phyloP scores from a whole-genome alignment of 2,329 filamentous ascomycete species.

The Dendryphion nanum region DNA sequence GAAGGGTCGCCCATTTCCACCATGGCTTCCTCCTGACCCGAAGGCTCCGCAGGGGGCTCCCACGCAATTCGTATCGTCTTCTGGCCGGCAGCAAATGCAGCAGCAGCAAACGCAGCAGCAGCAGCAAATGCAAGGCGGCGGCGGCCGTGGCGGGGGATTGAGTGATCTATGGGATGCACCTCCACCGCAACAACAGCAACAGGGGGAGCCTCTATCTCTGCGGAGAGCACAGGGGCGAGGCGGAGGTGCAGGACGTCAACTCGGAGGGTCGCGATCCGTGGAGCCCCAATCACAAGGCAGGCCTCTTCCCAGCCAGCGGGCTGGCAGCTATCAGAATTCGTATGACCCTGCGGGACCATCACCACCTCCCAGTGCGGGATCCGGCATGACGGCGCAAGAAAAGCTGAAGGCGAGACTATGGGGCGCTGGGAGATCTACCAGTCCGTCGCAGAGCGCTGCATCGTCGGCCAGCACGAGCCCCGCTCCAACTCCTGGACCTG shows the following conservation, averaged over 20 bases:
- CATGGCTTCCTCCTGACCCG: constrained; percentile 89
- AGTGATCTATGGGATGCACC: constrained; percentile 60
- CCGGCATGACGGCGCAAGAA: constrained; percentile 68
- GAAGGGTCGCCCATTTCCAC: constrained; percentile 75
- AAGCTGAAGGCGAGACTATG: constrained; percentile 78
- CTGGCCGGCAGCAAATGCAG: constrained; percentile 32
- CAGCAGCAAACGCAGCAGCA: constrained; percentile 34
- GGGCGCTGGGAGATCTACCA: constrained; percentile 61
- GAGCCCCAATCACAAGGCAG: constrained; percentile 47
- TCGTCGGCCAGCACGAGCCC: constrained; percentile 20
- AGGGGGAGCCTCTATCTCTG: constrained; percentile 43
- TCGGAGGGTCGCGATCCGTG: constrained; percentile 27
- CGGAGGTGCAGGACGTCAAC: constrained; percentile 34
- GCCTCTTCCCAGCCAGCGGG: constrained; percentile 69
- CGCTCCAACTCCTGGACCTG: constrained; percentile 13
- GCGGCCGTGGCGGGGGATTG: constrained; percentile 40
- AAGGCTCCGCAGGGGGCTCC: constrained; percentile 62
- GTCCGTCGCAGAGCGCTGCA: constrained; percentile 45
- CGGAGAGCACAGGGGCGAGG: constrained; percentile 45
- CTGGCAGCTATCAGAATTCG: constrained; percentile 69
- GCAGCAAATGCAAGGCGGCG: too few species aligned
- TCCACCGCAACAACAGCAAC: constrained; percentile 35
- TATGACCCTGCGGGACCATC: constrained; percentile 31
- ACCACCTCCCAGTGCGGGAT: constrained; percentile 39
- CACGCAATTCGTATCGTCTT: constrained; percentile 52